Base-by-base conservation (phyloP, 306 rosid species). In the Vigna mungo region DNA sequence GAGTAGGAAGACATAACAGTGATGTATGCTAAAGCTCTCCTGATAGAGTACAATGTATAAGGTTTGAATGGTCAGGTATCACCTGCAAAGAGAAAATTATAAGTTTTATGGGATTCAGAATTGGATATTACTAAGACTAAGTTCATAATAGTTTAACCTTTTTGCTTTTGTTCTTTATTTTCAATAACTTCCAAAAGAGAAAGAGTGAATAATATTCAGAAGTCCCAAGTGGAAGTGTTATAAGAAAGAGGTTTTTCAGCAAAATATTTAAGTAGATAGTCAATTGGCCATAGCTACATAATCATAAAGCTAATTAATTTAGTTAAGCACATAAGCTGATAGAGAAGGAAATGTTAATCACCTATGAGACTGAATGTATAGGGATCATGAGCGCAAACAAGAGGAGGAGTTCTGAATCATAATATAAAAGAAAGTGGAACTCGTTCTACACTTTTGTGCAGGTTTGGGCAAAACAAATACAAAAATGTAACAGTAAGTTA, bases 1-100 rank as follows among this genome's bases (percentile, higher is more conserved):
- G 97, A 92, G 77, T 92, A 92, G 25, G 80, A 76, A 64, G 94
- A 67, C 80, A 92, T 61, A 56, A 92, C 96, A 71, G 90, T 89
- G 86, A 92, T 87, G 83, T 92, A 79, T 11, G 96, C 85, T 0
- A 96, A 87, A 76, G 94, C 97, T 84, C 93, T 90, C 90, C 85
- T 75, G 71, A 75, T 49, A 34, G 88, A 74, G 55, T 85, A 81
- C 88, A 79, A 81, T n/a, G 81, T 68, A 43, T 36, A 85, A 69
- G 94, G 94, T 89, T 93, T 90, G 83, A 89, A 90, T 54, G 96
- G 90, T 21, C 4, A 54, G 4, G 77, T 68, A 80, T 93, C 97
- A 20, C 70, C 1, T 6, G 6, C 0, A 34, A 34, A 5, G 37
- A 34, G 7, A 34, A 34, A 34, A 34, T 34, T 34, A 1, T 5